A percentile compares a stretch with the other conserved stretches of the same genome.
These are phyloP conservation scores for Fusarium nelsonii DNA, from an alignment of 2,329 filamentous ascomycete genomes.

Conservation along the genomic window DNA sequence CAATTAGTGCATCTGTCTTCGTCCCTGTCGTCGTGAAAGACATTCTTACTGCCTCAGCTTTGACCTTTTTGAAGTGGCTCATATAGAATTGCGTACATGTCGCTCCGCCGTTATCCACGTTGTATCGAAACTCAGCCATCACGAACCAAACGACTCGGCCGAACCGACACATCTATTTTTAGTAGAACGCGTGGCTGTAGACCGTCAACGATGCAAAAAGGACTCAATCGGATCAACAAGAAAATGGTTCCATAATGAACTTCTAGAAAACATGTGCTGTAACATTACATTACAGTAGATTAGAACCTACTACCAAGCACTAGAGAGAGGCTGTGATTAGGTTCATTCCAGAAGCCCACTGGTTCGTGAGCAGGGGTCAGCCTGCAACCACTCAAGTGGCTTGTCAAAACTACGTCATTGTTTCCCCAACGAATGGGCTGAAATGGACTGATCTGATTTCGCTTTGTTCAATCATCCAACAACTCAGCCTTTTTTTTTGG, in stretches of 20 bases:
- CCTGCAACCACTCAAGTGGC: constrained; percentile 32
- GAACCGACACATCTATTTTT: constrained; percentile 28
- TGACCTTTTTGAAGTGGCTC: constrained; percentile 5
- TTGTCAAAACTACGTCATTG: constrained; percentile 43
- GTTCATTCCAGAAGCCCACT: constrained; percentile 21
- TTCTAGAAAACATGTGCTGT: constrained; percentile 24
- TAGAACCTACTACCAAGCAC: not conserved
- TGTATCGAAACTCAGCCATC: not conserved
- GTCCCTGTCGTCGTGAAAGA: too few relatives aligned
- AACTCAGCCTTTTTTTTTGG: constrained; percentile 8
- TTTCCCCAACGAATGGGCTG: constrained; percentile 1
- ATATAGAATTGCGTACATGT: constrained; percentile 1
- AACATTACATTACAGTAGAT: constrained; percentile 17
- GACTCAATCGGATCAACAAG: constrained; percentile 6
- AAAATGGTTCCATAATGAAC: constrained; percentile 3
- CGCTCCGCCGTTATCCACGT: not conserved
- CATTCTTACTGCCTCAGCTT: not conserved
- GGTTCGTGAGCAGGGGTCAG: constrained; percentile 21
- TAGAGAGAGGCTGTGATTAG: constrained; percentile 4
- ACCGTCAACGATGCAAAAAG: not conserved
- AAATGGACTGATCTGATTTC: not conserved
- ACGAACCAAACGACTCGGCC: not conserved
- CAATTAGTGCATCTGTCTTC: not conserved
- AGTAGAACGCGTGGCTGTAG: constrained; percentile 2
- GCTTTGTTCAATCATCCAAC: not conserved